A percentile compares a stretch with the other conserved stretches of the same genome.
Conservation (phyloP, 441 rosid species). For the Croton setiger region DNA sequence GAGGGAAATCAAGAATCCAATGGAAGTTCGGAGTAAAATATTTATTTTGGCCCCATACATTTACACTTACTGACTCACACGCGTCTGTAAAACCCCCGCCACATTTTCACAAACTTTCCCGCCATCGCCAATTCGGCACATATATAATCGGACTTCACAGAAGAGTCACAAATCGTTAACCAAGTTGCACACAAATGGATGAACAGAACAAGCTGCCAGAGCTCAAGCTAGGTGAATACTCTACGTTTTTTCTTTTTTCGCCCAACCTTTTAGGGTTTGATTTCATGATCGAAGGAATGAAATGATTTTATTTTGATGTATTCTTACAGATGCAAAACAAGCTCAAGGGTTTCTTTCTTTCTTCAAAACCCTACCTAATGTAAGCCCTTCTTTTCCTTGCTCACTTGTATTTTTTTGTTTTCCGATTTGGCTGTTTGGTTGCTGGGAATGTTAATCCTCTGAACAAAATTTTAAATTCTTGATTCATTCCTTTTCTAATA, state of each 20-base stretch:
- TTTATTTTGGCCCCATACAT: too few relatives aligned
- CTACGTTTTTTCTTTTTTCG: slow-evolving; percentile 17
- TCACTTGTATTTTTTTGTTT: background rate
- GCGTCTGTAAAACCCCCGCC: slow-evolving; percentile 52
- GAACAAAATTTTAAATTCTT: background rate
- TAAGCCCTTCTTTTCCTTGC: slow-evolving; percentile 33
- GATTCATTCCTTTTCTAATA: background rate
- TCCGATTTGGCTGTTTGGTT: background rate
- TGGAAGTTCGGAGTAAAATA: too few relatives aligned
- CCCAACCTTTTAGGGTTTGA: background rate
- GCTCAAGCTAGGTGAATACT: slow-evolving; percentile 76
- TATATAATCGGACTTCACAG: background rate
- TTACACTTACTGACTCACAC: slow-evolving; percentile 15
- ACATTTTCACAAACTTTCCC: slow-evolving; percentile 40
- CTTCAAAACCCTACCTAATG: slow-evolving; percentile 86
- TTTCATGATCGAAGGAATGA: background rate
- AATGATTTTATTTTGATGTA: background rate
- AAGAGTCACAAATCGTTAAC: background rate
- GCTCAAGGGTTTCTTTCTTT: slow-evolving; percentile 96
- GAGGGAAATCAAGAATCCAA: too few relatives aligned
- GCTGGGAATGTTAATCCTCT: background rate
- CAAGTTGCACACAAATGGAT: slow-evolving; percentile 43
- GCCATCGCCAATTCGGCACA: slow-evolving; percentile 37
- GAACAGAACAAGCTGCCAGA: slow-evolving; percentile 77
- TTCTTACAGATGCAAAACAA: slow-evolving; percentile 72